A percentile compares a stretch with the other conserved stretches of the same genome.
Evolutionary conservation across 1,284 basidiomycete species (phyloP).

Genomic region (Volvariella volvacea): DNA sequence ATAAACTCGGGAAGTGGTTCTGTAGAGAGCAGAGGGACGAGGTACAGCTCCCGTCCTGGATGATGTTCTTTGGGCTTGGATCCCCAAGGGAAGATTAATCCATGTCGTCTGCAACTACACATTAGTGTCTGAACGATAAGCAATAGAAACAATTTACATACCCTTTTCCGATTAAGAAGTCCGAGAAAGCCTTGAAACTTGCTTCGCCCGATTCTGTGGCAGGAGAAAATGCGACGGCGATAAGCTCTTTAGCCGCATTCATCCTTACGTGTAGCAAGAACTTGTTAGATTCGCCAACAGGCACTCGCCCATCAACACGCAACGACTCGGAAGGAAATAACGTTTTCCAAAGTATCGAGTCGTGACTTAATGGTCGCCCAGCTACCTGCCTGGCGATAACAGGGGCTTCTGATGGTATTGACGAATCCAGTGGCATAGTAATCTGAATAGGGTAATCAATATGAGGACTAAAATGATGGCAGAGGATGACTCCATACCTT

Average conservation of each 20-base stretch:
- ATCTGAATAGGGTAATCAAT: slow-evolving; percentile 37
- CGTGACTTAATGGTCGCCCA: slow-evolving; percentile 46
- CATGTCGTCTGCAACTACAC: slow-evolving; percentile 62
- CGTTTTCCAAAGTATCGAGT: slow-evolving; percentile 61
- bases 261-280: slow-evolving; percentile 73
- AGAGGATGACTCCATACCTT: slow-evolving; percentile 40
- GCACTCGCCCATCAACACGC: slow-evolving; percentile 78
- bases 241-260: slow-evolving; percentile 72
- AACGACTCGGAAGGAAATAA: slow-evolving; percentile 64
- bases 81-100: slow-evolving; percentile 82
- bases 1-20: slow-evolving; percentile 79
- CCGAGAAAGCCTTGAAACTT: slow-evolving; percentile 57
- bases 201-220: slow-evolving; percentile 33
- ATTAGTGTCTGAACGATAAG: slow-evolving; percentile 6
- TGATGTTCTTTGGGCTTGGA: slow-evolving; percentile 61
- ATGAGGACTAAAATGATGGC: slow-evolving; percentile 10
- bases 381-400: slow-evolving; percentile 71
- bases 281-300: slow-evolving; percentile 62
- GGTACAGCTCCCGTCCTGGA: slow-evolving; percentile 83
- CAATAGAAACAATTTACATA: slow-evolving; percentile 34
- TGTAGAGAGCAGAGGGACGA: slow-evolving; percentile 70
- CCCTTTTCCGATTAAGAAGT: slow-evolving; percentile 72
- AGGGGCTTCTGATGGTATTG: slow-evolving; percentile 53
- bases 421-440: slow-evolving; percentile 70
- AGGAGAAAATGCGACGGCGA: slow-evolving; percentile 68